These are phyloP conservation scores for Vigna reflexopilosa DNA, from an alignment of 306 rosid species.

Conservation along the genomic window DNA sequence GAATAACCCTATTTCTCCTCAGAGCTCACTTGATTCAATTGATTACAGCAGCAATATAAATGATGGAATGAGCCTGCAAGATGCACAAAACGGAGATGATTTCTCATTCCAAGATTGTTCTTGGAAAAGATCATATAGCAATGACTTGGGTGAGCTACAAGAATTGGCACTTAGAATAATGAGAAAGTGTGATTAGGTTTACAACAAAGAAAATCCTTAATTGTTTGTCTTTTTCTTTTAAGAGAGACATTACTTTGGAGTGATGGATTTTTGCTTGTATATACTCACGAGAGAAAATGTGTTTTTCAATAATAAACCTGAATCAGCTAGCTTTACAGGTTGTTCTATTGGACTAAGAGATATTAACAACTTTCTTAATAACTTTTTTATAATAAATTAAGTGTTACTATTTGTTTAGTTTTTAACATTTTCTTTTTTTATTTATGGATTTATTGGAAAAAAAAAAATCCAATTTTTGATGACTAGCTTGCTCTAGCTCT, in stretches of 20 bases:
- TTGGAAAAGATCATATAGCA: constrained; percentile 53
- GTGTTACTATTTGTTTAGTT: no score
- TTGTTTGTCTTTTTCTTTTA: not conserved
- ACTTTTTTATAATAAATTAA: no score
- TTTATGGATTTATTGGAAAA: no score
- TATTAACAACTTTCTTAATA: no score
- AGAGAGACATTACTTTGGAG: not conserved
- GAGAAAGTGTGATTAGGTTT: constrained; percentile 61
- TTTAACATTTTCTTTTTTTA: no score
- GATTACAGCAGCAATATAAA: constrained; percentile 54
- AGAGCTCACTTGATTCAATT: constrained; percentile 79
- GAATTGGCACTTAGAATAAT: constrained; percentile 92
- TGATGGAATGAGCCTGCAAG: constrained; percentile 60
- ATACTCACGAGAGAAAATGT: constrained; percentile 47
- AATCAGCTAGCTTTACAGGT: constrained; percentile 27
- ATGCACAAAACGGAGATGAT: constrained; percentile 46
- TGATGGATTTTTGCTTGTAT: constrained; percentile 42
- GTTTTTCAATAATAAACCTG: constrained; percentile 30
- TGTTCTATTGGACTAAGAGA: no score
- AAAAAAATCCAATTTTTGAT: no score
- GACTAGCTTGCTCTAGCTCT: no score
- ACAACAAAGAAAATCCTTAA: not conserved
- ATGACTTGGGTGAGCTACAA: constrained; percentile 89
- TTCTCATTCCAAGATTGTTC: constrained; percentile 50
- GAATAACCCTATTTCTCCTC: constrained; percentile 77